Conservation (phyloP, 176 grass and related monocot species). For the Carex kokanica region DNA sequence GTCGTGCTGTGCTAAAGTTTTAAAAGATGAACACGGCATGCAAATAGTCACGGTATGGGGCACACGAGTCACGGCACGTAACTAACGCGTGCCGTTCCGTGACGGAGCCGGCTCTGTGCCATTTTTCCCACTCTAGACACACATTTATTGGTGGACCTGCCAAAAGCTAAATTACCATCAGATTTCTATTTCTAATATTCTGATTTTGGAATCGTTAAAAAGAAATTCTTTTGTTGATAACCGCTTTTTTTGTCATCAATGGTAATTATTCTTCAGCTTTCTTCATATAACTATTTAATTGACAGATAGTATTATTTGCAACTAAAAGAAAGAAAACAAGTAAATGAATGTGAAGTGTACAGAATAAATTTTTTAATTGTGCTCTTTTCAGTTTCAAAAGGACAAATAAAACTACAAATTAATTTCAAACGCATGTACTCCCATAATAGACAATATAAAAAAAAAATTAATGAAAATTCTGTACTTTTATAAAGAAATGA, state of each 20-base stretch:
- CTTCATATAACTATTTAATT: not conserved
- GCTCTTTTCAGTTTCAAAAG: not conserved
- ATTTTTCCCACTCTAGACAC: too few relatives aligned
- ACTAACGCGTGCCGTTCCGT: too few relatives aligned
- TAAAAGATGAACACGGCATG: too few relatives aligned
- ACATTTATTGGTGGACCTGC: not conserved
- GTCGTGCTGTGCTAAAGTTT: too few relatives aligned
- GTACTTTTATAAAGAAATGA: slow-evolving; percentile 5
- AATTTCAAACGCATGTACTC: not conserved
- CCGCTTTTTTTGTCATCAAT: not conserved
- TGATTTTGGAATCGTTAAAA: not conserved
- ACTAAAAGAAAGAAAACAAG: not conserved
- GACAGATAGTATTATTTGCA: not conserved
- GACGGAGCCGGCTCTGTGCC: too few relatives aligned
- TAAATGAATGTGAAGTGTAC: not conserved
- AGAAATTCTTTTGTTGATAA: not conserved
- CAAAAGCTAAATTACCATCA: slow-evolving; percentile 10
- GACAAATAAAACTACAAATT: not conserved
- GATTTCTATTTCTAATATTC: slow-evolving; percentile 6
- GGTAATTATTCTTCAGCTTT: not conserved
- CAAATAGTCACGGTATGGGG: too few relatives aligned
- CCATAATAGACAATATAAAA: not conserved
- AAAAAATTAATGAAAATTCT: not conserved
- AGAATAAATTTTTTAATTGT: not conserved
- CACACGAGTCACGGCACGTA: too few relatives aligned